Evolutionary conservation across 352 stramenopile genomes (phyloP).

Genomic region (Peronospora belbahrii): DNA sequence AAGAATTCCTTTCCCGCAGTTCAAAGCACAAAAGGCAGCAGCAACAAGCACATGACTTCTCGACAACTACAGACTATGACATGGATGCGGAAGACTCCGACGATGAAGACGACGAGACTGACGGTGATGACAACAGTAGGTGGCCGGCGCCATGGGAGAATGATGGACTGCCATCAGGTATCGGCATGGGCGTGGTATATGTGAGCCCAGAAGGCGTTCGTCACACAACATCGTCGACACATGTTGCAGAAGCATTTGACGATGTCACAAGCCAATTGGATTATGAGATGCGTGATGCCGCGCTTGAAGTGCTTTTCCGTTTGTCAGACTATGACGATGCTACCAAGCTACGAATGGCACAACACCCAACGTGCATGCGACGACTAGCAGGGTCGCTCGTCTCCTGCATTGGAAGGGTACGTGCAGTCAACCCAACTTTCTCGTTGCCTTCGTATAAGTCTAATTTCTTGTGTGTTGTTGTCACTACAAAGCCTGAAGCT

Average conservation of each 20-base stretch:
- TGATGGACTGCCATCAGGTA: slow-evolving; percentile 50
- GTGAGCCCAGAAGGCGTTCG: slow-evolving; percentile 57
- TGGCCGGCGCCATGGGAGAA: slow-evolving; percentile 77
- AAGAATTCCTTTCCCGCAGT: slow-evolving; percentile 37
- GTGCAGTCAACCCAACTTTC: neutral
- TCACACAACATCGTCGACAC: slow-evolving; percentile 29
- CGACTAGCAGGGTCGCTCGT: slow-evolving; percentile 45
- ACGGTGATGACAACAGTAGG: slow-evolving; percentile 43
- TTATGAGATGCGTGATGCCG: slow-evolving; percentile 69
- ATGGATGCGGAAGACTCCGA: slow-evolving; percentile 33
- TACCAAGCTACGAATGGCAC: slow-evolving; percentile 60
- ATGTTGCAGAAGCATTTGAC: slow-evolving; percentile 26
- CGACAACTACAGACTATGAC: slow-evolving; percentile 37
- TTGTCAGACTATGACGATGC: slow-evolving; percentile 53
- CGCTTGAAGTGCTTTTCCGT: slow-evolving; percentile 65
- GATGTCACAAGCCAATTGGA: slow-evolving; percentile 49
- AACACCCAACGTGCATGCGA: slow-evolving; percentile 55
- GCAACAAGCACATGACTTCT: slow-evolving; percentile 19
- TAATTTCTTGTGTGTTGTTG: too few species aligned
- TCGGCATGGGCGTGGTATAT: slow-evolving; percentile 77
- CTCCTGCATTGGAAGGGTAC: slow-evolving; percentile 65
- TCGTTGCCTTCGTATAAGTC: slow-evolving; percentile 7
- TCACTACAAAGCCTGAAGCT: slow-evolving; percentile 44
- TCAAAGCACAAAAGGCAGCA: slow-evolving; percentile 23
- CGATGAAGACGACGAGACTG: slow-evolving; percentile 46